Base-by-base conservation (phyloP, 805 yeast genomes). In the Ogataea pini region DNA sequence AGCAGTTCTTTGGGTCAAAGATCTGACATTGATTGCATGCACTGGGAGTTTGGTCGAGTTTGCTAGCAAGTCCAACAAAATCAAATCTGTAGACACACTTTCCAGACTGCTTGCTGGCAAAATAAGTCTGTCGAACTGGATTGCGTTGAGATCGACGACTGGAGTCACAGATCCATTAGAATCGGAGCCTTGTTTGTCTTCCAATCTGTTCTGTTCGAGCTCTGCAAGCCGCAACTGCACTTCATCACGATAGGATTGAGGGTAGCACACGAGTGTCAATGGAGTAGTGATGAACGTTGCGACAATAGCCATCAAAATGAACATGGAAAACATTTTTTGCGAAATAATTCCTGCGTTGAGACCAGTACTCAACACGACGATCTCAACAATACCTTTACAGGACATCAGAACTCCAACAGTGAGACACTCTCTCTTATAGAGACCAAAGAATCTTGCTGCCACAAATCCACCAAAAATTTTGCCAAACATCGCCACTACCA, bases 311-410 rank as follows among this genome's bases (percentile, higher is more conserved):
- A 87, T 87, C 32, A 87, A 80, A 47, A 87, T 79, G 61, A 87
- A 86, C 91, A 87, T 87, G 14, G 91, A 83, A 63, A 80, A 87
- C 1, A 83, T 82, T 51, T 78, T 80, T 48, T 75, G 73, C 3
- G 81, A 72, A 43, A 87, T 80, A 46, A 87, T 87, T 0, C 79
- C 78, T 4, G 94, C 86, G 51, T 78, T 81, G 47, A 86, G 72
- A 42, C 96, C 96, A 19, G 85, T 81, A 36, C 79, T 82, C 54
- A 86, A 71, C 17, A 86, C 94, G 36, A 86, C 91, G 62, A 86
- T 83, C 66, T 86, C 95, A 19, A 86, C 94, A 54, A 86, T 85
- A 66, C 96, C 96, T 66, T 87, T 87, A 74, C 96, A 87, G 6
- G 92, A 85, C 94, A 87, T 87, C 56, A 87, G 72, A 19, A 85